Evolutionary conservation across 805 yeast genomes (phyloP).

Genomic region (Cyberlindnera petersonii): DNA sequence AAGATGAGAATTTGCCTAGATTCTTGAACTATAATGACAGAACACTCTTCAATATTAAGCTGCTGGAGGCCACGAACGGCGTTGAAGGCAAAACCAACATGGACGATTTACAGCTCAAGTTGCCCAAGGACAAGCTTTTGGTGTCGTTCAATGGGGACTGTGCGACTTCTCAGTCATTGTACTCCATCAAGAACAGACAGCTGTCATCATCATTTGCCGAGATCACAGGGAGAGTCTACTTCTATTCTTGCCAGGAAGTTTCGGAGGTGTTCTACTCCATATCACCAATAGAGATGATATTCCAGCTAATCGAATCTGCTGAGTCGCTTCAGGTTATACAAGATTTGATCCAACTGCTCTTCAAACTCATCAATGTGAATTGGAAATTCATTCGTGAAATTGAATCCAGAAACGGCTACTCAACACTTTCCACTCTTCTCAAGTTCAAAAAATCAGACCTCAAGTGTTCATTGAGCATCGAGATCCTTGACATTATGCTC

Average conservation of each 20-base stretch:
- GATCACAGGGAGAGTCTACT: constrained; percentile 13
- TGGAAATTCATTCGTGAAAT: constrained; percentile 54
- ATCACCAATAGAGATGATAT: constrained; percentile 49
- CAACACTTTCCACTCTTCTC: constrained; percentile 50
- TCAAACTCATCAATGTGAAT: constrained; percentile 41
- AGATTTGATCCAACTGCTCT: constrained; percentile 37
- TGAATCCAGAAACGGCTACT: constrained; percentile 58
- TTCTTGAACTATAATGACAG: constrained; percentile 38
- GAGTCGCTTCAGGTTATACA: constrained; percentile 32
- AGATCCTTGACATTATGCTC: constrained; percentile 46
- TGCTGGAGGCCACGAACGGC: constrained; percentile 30
- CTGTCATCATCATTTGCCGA: constrained; percentile 3
- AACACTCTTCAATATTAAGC: constrained; percentile 33
- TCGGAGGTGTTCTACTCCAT: constrained; percentile 29
- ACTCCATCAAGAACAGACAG: neutral
- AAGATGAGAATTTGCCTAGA: constrained; percentile 35
- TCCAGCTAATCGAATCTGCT: constrained; percentile 45
- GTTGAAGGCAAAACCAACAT: constrained; percentile 20
- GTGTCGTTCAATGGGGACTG: constrained; percentile 20
- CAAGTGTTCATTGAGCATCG: constrained; percentile 31
- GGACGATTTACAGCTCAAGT: constrained; percentile 16
- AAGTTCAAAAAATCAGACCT: constrained; percentile 37
- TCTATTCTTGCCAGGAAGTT: constrained; percentile 8
- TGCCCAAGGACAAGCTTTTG: constrained; percentile 17
- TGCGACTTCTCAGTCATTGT: neutral